Conservation (phyloP, 768 basidiomycete genomes). For the Pleurotus platypus region DNA sequence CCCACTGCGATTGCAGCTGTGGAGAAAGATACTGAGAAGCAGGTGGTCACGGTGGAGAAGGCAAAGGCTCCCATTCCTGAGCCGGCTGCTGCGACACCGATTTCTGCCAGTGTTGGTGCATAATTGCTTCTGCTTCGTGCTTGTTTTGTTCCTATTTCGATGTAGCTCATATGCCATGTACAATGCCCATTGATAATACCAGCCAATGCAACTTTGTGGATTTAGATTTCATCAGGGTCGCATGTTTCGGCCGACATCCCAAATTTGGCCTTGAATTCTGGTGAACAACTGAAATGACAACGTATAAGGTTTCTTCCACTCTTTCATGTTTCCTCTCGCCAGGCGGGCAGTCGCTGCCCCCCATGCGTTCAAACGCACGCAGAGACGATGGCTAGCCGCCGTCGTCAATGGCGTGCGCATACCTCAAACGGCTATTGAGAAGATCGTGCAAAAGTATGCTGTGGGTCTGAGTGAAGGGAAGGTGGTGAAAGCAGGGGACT, state of each 20-base stretch:
- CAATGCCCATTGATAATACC: background rate
- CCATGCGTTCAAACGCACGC: background rate
- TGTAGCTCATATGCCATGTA: background rate
- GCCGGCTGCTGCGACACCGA: slow-evolving; percentile 8
- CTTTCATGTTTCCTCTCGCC: slow-evolving; percentile 3
- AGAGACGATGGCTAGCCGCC: slow-evolving; percentile 22
- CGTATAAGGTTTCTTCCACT: background rate
- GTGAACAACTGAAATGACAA: background rate
- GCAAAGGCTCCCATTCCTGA: background rate
- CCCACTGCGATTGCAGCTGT: slow-evolving; percentile 12
- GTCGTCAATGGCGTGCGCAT: slow-evolving; percentile 22
- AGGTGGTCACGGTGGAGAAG: background rate
- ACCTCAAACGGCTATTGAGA: slow-evolving; percentile 92
- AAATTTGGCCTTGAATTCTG: background rate
- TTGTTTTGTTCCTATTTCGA: background rate
- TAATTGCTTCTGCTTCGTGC: background rate
- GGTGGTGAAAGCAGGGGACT: slow-evolving; percentile 90
- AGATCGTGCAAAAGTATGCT: slow-evolving; percentile 96
- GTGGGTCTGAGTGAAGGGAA: slow-evolving; percentile 83
- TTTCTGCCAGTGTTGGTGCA: slow-evolving; percentile 8
- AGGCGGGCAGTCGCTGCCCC: background rate
- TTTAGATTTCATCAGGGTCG: background rate
- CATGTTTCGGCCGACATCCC: background rate
- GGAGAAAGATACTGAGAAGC: slow-evolving; percentile 6
- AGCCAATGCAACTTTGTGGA: too few relatives aligned